Evolutionary conservation across 2,329 filamentous ascomycete genomes (phyloP).

Genomic region (Mycosphaerella sp.): DNA sequence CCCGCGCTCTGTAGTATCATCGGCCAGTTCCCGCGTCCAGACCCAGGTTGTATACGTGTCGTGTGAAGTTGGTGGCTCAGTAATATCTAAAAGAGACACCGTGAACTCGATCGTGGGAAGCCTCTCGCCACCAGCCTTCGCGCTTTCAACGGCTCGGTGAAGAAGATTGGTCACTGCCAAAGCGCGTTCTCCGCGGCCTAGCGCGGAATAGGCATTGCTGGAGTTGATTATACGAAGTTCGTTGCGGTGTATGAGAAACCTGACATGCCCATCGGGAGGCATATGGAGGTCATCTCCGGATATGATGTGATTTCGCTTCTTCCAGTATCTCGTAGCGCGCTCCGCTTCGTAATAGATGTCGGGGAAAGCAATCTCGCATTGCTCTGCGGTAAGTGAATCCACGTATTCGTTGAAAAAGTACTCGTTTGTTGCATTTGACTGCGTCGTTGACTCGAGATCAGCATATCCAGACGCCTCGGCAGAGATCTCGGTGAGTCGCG

Average conservation of each 20-base stretch:
- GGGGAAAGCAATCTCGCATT: constrained; percentile 28
- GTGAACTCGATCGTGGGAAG: constrained; percentile 46
- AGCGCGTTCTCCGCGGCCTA: constrained; percentile 16
- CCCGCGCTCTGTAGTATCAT: constrained; percentile 12
- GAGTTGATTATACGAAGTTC: constrained; percentile 23
- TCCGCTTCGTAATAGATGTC: constrained; percentile 28
- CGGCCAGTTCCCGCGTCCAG: constrained; percentile 10
- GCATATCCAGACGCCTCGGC: not conserved
- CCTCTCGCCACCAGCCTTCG: constrained; percentile 32
- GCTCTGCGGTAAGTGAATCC: constrained; percentile 6
- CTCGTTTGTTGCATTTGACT: not conserved
- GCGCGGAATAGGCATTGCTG: constrained; percentile 19
- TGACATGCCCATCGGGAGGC: constrained; percentile 19
- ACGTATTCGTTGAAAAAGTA: constrained; percentile 1
- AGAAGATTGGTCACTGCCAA: constrained; percentile 40
- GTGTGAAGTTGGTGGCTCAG: constrained; percentile 1
- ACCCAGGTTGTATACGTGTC: constrained; percentile 23
- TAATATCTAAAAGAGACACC: constrained; percentile 42
- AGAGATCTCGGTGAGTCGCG: not conserved
- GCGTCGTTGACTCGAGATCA: not conserved
- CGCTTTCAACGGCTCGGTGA: constrained; percentile 39
- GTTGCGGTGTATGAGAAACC: constrained; percentile 26
- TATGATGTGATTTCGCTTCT: constrained; percentile 16
- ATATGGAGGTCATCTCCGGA: constrained; percentile 17
- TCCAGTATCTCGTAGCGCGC: constrained; percentile 23